Evolutionary conservation across 2,329 filamentous ascomycete genomes (phyloP).

Genomic region (Diatrype stigma): DNA sequence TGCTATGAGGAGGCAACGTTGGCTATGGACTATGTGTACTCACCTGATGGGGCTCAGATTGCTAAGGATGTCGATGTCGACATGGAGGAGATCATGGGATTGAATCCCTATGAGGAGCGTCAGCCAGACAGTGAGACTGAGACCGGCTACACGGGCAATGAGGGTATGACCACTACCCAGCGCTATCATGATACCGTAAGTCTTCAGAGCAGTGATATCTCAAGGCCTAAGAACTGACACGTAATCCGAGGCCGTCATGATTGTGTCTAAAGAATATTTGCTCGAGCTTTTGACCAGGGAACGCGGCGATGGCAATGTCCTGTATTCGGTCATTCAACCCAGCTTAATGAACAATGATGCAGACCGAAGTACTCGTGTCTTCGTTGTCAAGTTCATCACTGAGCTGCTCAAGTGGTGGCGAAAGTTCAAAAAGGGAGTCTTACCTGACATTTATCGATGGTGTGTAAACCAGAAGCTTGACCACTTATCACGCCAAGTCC

Average conservation of each 20-base stretch:
- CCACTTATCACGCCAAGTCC: not conserved
- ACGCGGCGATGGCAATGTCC: not conserved
- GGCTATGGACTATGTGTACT: not conserved
- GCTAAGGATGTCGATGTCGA: not conserved
- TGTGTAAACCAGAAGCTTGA: not conserved
- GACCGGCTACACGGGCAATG: not conserved
- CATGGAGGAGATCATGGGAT: not conserved
- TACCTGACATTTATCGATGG: not conserved
- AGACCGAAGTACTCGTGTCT: not conserved
- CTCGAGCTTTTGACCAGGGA: not conserved
- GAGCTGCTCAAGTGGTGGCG: not conserved
- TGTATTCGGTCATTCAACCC: not conserved
- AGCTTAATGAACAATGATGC: not conserved
- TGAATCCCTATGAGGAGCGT: not conserved
- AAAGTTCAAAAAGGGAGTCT: not conserved
- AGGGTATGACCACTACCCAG: not conserved
- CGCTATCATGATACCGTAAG: not conserved
- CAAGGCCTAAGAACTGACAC: not conserved
- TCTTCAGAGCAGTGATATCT: too few species aligned
- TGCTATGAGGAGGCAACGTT: not conserved
- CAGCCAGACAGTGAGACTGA: not conserved
- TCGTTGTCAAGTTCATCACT: not conserved
- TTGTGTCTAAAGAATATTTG: not conserved
- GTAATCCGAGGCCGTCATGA: not conserved
- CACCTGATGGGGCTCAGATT: not conserved